Conservation (phyloP, 1,284 basidiomycete genomes). For the Phylloboletellus chloephorus region DNA sequence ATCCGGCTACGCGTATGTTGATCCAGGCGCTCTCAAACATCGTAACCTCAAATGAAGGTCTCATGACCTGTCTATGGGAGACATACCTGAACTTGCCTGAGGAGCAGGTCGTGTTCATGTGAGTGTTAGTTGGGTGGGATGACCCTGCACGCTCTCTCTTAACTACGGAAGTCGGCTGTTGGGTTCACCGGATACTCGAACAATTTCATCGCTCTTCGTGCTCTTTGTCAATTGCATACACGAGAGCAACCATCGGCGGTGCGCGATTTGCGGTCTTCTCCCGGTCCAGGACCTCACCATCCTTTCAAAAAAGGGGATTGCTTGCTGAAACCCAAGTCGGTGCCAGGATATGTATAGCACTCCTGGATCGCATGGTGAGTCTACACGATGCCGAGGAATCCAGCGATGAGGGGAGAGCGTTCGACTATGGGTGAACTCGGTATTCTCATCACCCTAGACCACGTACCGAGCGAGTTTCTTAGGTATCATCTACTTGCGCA, state of each 20-base stretch:
- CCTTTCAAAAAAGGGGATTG: conserved; percentile 38
- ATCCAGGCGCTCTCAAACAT: conserved; percentile 71
- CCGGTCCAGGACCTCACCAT: conserved; percentile 3
- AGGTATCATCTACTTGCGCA: conserved; percentile 56
- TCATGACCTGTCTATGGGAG: conserved; percentile 56
- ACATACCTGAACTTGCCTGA: conserved; percentile 62
- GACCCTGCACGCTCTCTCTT: conserved; percentile 9
- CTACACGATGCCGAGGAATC: conserved; percentile 62
- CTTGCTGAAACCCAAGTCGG: conserved; percentile 51
- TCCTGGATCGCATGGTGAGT: conserved; percentile 63
- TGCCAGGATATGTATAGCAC: conserved; percentile 51
- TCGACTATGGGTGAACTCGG: conserved; percentile 62
- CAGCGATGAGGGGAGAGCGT: conserved; percentile 56
- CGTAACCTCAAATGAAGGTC: conserved; percentile 58
- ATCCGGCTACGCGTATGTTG: conserved; percentile 52
- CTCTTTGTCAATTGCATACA: conserved; percentile 70
- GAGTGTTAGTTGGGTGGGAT: conserved; percentile 24
- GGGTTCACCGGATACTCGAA: conserved; percentile 58
- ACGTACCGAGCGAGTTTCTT: conserved; percentile 7
- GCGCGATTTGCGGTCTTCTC: conserved; percentile 29
- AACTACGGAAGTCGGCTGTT: conserved; percentile 58
- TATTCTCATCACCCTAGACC: neutral
- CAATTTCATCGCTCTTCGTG: conserved; percentile 59
- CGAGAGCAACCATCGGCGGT: conserved; percentile 52
- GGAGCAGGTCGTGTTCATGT: conserved; percentile 74